phyloP scores from a whole-genome alignment of 1,139 yeast genomes.

The Sugiyamaella novakii region DNA sequence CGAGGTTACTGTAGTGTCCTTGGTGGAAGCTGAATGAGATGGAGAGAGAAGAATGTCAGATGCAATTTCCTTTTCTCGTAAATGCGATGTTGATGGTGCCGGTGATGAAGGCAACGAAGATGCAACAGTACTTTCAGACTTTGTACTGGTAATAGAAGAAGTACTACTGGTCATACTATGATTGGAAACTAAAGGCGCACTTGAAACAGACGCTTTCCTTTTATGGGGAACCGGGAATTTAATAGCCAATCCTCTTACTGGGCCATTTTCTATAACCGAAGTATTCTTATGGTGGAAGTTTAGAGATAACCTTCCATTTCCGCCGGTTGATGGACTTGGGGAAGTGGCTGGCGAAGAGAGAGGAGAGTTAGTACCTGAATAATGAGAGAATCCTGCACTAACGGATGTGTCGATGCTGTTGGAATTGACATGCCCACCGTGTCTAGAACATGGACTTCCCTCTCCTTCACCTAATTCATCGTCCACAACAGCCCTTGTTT shows the following conservation, averaged over 20 bases:
- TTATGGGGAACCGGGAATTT: constrained; percentile 10
- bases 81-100: background rate
- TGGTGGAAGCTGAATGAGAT: too few species aligned
- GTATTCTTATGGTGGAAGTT: background rate
- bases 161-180: constrained; percentile 6
- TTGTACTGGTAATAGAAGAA: constrained; percentile 6
- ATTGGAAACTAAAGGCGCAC: background rate
- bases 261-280: constrained; percentile 11
- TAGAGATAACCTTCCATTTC: background rate
- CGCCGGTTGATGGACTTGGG: constrained; percentile 10
- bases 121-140: background rate
- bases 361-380: constrained; percentile 9
- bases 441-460: constrained; percentile 12
- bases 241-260: constrained; percentile 20
- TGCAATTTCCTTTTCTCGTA: background rate
- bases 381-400: constrained; percentile 1
- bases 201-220: constrained; percentile 5
- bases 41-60: background rate
- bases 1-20: too few species aligned
- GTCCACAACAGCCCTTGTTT: background rate
- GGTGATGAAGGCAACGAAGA: constrained; percentile 1
- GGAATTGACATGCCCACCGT: background rate
- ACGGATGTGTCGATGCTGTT: background rate
- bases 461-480: constrained; percentile 6
- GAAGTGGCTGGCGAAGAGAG: constrained; percentile 17